Evolutionary conservation across 441 rosid genomes (phyloP).

Genomic region (Raphanus hybrid): DNA sequence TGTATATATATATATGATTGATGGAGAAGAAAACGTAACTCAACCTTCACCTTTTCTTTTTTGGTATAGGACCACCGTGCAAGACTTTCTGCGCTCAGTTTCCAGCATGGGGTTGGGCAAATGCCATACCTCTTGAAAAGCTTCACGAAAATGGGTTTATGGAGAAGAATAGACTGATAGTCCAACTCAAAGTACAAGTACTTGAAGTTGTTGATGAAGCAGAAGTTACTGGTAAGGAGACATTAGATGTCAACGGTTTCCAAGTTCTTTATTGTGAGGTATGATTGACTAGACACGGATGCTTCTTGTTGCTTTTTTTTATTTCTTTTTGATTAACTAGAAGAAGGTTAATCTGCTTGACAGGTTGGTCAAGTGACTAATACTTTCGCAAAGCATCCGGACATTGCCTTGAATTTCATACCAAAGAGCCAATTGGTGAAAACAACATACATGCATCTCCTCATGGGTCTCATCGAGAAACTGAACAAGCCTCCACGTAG

Average conservation of each 20-base stretch:
- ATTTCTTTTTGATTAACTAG: neutral
- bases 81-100: neutral
- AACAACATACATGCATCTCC: neutral
- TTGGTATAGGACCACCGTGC: neutral
- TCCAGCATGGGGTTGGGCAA: neutral
- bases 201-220: constrained; percentile 10
- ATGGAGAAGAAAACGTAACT: neutral
- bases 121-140: neutral
- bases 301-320: neutral
- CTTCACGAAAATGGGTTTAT: neutral
- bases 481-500: neutral
- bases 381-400: neutral
- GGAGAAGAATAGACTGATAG: neutral
- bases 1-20: neutral
- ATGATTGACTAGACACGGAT: neutral
- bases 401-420: neutral
- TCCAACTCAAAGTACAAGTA: neutral
- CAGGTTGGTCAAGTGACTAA: neutral
- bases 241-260: neutral
- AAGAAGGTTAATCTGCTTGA: neutral
- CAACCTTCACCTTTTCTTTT: neutral
- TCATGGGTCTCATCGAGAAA: neutral
- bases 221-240: neutral
- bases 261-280: constrained; percentile 1
- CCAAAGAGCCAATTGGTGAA: neutral